Percentiles rank a stretch among this genome's conserved stretches.
phyloP scores from a whole-genome alignment of 345 rosid genomes.

The rapeseed (Brassica napus) region Da-Ae NC_063435.1:20658001-20658500 shows the following conservation, averaged over 20 bases:
- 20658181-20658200: constrained; percentile 13
- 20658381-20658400: too few species aligned
- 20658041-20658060: neutral
- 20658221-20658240: constrained; percentile 21
- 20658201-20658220: constrained; percentile 32
- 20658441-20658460: too few species aligned
- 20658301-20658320: constrained; percentile 8
- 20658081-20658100: constrained; percentile 9
- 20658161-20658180: constrained; percentile 22
- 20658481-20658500: too few species aligned
- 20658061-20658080: neutral
- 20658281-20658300: too few species aligned
- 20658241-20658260: neutral
- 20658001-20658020: constrained; percentile 21
- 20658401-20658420: too few species aligned
- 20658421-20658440: too few species aligned
- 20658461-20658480: too few species aligned
- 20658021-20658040: constrained; percentile 24
- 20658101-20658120: constrained; percentile 29
- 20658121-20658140: constrained; percentile 29
- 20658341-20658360: too few species aligned
- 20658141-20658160: constrained; percentile 4
- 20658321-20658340: too few species aligned
- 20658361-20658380: too few species aligned
- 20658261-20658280: too few species aligned